These are phyloP conservation scores for Laguncularia racemosa DNA, from an alignment of 345 rosid genomes.

Conservation along the genomic window DNA sequence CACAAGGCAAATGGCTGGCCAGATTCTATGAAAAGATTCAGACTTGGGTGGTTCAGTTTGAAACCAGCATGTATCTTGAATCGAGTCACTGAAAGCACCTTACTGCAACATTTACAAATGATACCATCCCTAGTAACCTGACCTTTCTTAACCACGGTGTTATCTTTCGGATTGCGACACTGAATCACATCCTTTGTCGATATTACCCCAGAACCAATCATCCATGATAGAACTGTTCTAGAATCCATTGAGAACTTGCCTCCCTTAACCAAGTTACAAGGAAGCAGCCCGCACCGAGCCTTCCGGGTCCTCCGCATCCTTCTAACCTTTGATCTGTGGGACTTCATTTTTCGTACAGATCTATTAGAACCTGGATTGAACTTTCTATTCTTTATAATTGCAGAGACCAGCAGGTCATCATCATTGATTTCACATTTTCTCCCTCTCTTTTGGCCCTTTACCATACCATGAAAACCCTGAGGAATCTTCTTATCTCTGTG, in stretches of 20 bases:
- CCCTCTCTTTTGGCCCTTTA: constrained; percentile 31
- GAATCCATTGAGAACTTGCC: constrained; percentile 34
- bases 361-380: constrained; percentile 16
- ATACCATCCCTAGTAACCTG: constrained; percentile 61
- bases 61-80: constrained; percentile 84
- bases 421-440: constrained; percentile 43
- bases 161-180: constrained; percentile 56
- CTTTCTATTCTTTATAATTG: constrained; percentile 48
- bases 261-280: constrained; percentile 37
- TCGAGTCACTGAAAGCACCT: constrained; percentile 54
- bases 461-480: constrained; percentile 21
- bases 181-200: constrained; percentile 64
- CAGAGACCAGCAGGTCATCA: constrained; percentile 58
- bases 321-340: constrained; percentile 32
- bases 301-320: constrained; percentile 35
- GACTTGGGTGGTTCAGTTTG: constrained; percentile 57
- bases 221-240: constrained; percentile 77
- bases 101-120: constrained; percentile 66
- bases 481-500: constrained; percentile 25
- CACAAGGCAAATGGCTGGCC: constrained; percentile 69
- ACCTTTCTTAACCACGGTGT: constrained; percentile 67
- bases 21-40: constrained; percentile 77
- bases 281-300: constrained; percentile 66
- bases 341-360: constrained; percentile 43
- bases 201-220: constrained; percentile 53